These are phyloP conservation scores for Trametes cingulata DNA, from an alignment of 768 basidiomycete species.

Conservation along the genomic window DNA sequence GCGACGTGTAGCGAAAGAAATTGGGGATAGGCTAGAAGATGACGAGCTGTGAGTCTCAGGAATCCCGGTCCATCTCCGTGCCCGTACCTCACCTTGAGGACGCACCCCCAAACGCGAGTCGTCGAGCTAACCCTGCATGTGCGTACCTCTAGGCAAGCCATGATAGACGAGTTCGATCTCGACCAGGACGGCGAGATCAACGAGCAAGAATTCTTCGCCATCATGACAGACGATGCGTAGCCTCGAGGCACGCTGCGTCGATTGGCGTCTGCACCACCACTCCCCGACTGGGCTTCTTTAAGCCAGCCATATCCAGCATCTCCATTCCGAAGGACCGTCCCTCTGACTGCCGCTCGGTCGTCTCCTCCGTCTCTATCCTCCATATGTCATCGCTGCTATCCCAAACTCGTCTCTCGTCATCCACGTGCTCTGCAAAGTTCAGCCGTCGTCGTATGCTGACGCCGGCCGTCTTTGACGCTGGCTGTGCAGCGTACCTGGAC, in stretches of 20 bases:
- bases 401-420: neutral
- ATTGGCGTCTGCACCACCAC: constrained; percentile 11
- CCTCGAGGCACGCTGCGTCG: constrained; percentile 7
- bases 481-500: neutral
- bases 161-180: constrained; percentile 99
- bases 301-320: neutral
- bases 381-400: neutral
- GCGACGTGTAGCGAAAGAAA: constrained; percentile 91
- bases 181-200: constrained; percentile 98
- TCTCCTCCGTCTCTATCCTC: neutral
- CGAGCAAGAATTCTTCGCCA: constrained; percentile 93
- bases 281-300: constrained; percentile 11
- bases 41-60: constrained; percentile 83
- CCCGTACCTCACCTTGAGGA: constrained; percentile 1
- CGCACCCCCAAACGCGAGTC: neutral
- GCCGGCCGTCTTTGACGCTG: neutral
- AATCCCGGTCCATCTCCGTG: constrained; percentile 2
- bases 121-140: neutral
- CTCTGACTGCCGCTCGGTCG: neutral
- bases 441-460: neutral
- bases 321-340: neutral
- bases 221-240: constrained; percentile 92
- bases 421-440: neutral
- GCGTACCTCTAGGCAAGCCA: constrained; percentile 77
- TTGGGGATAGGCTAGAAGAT: constrained; percentile 92